A percentile compares a stretch with the other conserved stretches of the same genome.
Evolutionary conservation across 805 yeast genomes (phyloP).

Genomic region (Starmerella gropengiesseri): DNA sequence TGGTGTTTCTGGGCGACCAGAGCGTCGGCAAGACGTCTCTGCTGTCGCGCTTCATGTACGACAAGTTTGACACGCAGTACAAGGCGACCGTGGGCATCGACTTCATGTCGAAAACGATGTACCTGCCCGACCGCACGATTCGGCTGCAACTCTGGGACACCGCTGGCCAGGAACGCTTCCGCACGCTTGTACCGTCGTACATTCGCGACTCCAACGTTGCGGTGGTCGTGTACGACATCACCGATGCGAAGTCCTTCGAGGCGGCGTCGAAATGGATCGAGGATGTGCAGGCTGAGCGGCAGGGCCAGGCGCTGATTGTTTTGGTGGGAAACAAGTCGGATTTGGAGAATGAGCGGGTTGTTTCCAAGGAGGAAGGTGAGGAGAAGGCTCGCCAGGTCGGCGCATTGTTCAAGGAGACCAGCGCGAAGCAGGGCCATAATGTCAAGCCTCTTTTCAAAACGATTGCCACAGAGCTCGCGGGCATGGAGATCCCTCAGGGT

Average conservation of each 20-base stretch:
- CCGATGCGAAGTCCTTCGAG: conserved; percentile 69
- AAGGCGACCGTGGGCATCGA: conserved; percentile 95
- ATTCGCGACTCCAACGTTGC: conserved; percentile 97
- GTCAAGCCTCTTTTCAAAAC: conserved; percentile 82
- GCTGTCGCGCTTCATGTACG: conserved; percentile 96
- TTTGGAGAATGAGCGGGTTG: conserved; percentile 70
- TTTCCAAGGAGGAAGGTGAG: conserved; percentile 83
- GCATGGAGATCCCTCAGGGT: conserved; percentile 40
- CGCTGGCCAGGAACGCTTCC: conserved; percentile 92
- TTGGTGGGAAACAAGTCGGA: conserved; percentile 91
- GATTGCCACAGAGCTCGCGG: conserved; percentile 85
- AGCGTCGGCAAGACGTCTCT: conserved; percentile 95
- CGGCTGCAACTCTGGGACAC: conserved; percentile 96
- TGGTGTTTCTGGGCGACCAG: conserved; percentile 94
- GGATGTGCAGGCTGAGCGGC: conserved; percentile 88
- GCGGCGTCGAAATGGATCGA: conserved; percentile 85
- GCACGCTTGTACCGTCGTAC: conserved; percentile 89
- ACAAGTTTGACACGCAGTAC: conserved; percentile 90
- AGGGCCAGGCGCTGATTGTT: conserved; percentile 75
- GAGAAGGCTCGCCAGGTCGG: conserved; percentile 59
- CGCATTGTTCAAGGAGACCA: conserved; percentile 80
- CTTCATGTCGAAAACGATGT: conserved; percentile 88
- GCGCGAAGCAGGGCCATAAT: conserved; percentile 89
- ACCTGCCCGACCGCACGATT: conserved; percentile 88
- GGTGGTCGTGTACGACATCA: conserved; percentile 87